Evolutionary conservation across 192 early-diverging fungal species (phyloP).

Genomic region (Umbelopsis ramanniana): DNA sequence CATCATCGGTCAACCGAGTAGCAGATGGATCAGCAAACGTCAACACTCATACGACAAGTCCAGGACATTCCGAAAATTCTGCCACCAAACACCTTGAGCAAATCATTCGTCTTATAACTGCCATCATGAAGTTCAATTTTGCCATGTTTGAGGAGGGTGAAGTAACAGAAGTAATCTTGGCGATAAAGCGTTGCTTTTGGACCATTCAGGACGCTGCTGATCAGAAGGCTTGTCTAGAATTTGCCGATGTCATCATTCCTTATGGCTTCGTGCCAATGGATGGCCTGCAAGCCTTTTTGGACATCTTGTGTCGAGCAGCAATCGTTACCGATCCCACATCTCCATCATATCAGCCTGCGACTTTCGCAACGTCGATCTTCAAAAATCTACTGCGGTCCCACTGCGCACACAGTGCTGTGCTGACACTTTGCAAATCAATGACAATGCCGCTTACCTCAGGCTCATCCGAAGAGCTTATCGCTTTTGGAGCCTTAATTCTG

Average conservation of each 20-base stretch:
- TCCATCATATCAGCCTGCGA: background rate
- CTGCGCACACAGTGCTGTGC: slow-evolving; percentile 60
- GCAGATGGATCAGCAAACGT: background rate
- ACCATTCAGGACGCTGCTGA: slow-evolving; percentile 48
- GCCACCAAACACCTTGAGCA: slow-evolving; percentile 50
- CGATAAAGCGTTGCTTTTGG: slow-evolving; percentile 47
- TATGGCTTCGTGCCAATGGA: slow-evolving; percentile 57
- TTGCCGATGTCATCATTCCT: slow-evolving; percentile 60
- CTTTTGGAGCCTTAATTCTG: slow-evolving; percentile 61
- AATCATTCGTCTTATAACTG: slow-evolving; percentile 51
- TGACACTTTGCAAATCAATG: slow-evolving; percentile 58
- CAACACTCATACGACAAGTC: background rate
- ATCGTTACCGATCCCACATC: slow-evolving; percentile 10
- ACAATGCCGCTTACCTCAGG: slow-evolving; percentile 21
- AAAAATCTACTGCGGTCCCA: slow-evolving; percentile 67
- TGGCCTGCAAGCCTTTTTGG: slow-evolving; percentile 50
- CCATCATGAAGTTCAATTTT: slow-evolving; percentile 60
- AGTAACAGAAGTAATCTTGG: slow-evolving; percentile 50
- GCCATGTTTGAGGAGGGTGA: slow-evolving; percentile 59
- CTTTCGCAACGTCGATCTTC: slow-evolving; percentile 58
- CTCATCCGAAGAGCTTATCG: slow-evolving; percentile 29
- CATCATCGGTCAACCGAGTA: background rate
- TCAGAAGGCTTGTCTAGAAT: slow-evolving; percentile 46
- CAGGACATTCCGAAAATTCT: background rate
- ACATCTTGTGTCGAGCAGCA: slow-evolving; percentile 54